Base-by-base conservation (phyloP, 2,329 filamentous ascomycete genomes). In the Pseudogymnoascus destructans region DNA sequence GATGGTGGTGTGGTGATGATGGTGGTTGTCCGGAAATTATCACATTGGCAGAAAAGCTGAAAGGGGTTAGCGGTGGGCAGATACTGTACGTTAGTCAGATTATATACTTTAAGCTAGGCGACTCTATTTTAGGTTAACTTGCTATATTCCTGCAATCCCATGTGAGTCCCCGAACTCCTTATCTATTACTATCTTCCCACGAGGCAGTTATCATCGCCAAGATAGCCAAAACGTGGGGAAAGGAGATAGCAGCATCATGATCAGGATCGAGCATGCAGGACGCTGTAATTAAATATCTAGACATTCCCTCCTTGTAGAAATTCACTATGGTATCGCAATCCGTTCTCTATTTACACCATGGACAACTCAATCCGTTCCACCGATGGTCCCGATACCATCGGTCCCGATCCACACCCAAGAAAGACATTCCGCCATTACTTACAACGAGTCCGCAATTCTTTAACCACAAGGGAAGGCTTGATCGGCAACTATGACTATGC, bases 401-500 rank as follows among this genome's bases (percentile, higher is more conserved):
- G 70, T 9, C 73, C 74, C 5, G 71, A 74, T 56, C 68, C 67
- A 6, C 63, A 64, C 13, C 72, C 69, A 0, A 74, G 72, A 65
- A 69, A 70, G 49, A 71, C 70, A 17, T 71, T 73, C 61, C 68
- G 68, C 36, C 71, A 75, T 19, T 72, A 72, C 57, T 62, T 69
- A 32, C 67, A 71, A 58, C 68, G 71, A n/a, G 59, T 74, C 54
- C 65, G 66, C 1, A 74, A 72, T 60, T 72, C 74, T 3, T 74
- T 77, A 61, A 78, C 75, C 0, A 78, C 76, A 10, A 78, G 73
- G 69, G 74, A 90, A 1, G 91, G 91, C 10, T 77, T 95, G 23
- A 71, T 96, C 59, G 91, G 91, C 62, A 78, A 83, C 65, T 96
- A 96, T 71, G 87, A 96, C 77, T 96, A 96, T 78, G 87, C 71